Base-by-base conservation (phyloP, 352 stramenopile species). In the Globisporangium nagaii region DNA sequence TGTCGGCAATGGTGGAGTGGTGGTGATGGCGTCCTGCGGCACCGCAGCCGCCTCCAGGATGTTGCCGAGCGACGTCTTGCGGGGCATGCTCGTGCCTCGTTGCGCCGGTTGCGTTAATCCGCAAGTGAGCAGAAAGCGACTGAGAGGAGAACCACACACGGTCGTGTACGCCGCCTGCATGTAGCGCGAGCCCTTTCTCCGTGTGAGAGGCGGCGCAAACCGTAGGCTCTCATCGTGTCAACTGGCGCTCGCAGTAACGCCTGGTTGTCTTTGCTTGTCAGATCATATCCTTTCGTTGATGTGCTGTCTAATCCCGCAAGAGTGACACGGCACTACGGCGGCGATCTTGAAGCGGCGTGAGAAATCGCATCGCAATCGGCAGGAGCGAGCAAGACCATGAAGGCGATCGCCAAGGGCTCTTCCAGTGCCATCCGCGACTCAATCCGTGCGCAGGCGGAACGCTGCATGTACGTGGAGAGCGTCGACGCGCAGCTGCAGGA, bases 391-490 rank as follows among this genome's bases (percentile, higher is more conserved):
- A 44, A 47, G 30, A 31, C 15, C 25, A 44, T 27, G 35, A 44
- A 54, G 22, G 43, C n/a, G n/a, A n/a, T n/a, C n/a, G 39, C 57
- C 24, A 49, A n/a, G 9, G 28, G 25, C 42, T 17, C 28, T 13
- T 12, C 8, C 19, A 24, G 27, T 27, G 11, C 10, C 3, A 54
- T 73, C 4, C 62, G 63, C 13, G 48, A 57, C n/a, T 67, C 56
- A 25, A 56, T 85, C 25, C 55, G 44, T 13, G 62, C 69, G 10
- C 62, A 74, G 27, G 68, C 80, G 15, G 62, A 68, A 46, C 53
- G 82, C n/a, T 85, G 65, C 47, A 57, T 65, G 45, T 74, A 83
- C 39, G 70, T 77, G 12, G 53, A 75, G 46, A 58, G 56, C 19
- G 15, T 67, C 15, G 58, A 77, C 34, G 59, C 60, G n/a, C 32